These are phyloP conservation scores for Sesbania bispinosa DNA, from an alignment of 306 rosid species.

Conservation along the genomic window DNA sequence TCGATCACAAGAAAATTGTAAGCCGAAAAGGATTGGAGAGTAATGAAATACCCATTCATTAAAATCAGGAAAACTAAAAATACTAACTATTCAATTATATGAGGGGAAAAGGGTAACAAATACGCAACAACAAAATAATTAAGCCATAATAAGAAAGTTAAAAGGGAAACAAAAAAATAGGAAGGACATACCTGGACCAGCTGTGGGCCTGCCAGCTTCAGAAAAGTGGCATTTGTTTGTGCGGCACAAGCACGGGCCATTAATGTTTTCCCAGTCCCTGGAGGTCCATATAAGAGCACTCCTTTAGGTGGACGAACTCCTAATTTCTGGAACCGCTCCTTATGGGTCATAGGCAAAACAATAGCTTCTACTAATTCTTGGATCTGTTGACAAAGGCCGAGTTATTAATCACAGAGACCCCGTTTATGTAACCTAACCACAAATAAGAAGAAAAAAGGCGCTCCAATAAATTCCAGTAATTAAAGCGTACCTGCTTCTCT, in stretches of 20 bases:
- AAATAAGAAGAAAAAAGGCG: neutral
- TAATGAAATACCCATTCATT: neutral
- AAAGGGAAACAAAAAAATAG: neutral
- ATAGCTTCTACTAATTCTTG: conserved; percentile 90
- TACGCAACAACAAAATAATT: neutral
- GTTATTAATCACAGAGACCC: neutral
- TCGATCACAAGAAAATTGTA: neutral
- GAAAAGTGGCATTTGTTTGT: conserved; percentile 85
- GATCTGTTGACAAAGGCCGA: conserved; percentile 44
- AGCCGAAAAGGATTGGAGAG: neutral
- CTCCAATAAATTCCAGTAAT: neutral
- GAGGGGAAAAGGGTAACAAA: neutral
- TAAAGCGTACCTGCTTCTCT: conserved; percentile 66
- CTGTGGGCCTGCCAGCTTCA: conserved; percentile 86
- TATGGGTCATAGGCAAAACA: conserved; percentile 89
- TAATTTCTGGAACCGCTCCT: conserved; percentile 78
- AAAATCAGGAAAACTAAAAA: neutral
- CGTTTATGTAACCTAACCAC: neutral
- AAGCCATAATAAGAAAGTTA: neutral
- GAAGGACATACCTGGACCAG: conserved; percentile 68
- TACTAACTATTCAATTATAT: neutral
- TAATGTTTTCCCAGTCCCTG: conserved; percentile 92
- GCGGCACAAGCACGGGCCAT: conserved; percentile 98
- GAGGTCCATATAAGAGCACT: conserved; percentile 86
- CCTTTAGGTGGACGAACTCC: conserved; percentile 93